Conservation (phyloP, 768 basidiomycete genomes). For the Mycena rosella region DNA sequence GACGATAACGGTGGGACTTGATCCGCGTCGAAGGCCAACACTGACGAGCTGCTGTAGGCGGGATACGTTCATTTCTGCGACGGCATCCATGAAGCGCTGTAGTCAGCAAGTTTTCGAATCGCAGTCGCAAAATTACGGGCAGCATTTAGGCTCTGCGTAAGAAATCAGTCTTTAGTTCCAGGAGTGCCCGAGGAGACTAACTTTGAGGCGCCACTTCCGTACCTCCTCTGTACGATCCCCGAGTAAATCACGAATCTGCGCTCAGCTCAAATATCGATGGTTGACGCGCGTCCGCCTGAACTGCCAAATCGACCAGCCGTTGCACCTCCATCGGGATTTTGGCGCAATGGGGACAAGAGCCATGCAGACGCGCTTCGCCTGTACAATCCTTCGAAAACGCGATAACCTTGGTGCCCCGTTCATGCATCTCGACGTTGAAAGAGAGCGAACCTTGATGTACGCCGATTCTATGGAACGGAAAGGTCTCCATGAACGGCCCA, state of each 20-base stretch:
- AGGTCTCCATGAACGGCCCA: conserved; percentile 13
- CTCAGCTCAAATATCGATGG: conserved; percentile 1
- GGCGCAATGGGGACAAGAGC: conserved; percentile 1
- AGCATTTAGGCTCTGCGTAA: conserved; percentile 3
- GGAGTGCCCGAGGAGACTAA: not conserved
- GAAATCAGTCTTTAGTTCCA: not conserved
- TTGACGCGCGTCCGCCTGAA: conserved; percentile 1
- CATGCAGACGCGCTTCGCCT: not conserved
- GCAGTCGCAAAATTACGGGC: too few species aligned
- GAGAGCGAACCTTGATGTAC: not conserved
- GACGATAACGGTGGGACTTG: conserved; percentile 23
- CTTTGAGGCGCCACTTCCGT: conserved; percentile 6
- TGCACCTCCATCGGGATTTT: conserved; percentile 10
- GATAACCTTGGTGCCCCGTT: not conserved
- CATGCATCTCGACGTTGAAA: conserved; percentile 19
- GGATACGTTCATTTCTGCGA: too few species aligned
- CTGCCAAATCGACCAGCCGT: conserved; percentile 8
- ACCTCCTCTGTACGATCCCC: conserved; percentile 14
- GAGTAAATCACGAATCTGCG: conserved; percentile 1
- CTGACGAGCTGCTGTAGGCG: too few species aligned
- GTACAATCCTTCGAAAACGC: conserved; percentile 18
- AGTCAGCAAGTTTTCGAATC: too few species aligned
- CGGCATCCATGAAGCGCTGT: too few species aligned
- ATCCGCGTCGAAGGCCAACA: too few species aligned
- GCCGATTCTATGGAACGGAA: conserved; percentile 22